Conservation (phyloP, 805 yeast species). For the Yarrowia sp. region DNA sequence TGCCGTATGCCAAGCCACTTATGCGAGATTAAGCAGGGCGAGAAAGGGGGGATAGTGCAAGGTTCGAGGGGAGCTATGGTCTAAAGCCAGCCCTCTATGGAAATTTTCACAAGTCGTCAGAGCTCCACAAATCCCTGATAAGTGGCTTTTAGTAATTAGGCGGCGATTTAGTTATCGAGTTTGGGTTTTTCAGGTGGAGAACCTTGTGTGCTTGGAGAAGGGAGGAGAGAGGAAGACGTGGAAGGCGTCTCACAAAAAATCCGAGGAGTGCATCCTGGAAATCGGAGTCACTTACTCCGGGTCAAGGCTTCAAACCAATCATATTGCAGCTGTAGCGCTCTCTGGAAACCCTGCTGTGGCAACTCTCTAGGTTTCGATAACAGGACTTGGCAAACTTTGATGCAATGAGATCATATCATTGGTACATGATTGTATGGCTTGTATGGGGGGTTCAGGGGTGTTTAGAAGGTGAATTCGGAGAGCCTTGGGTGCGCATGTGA, state of each 20-base stretch:
- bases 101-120: not conserved
- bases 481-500: no score
- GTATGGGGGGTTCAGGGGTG: not conserved
- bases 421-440: not conserved
- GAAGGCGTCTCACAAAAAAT: not conserved
- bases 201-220: not conserved
- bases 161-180: not conserved
- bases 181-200: slow-evolving; percentile 10
- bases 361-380: slow-evolving; percentile 20
- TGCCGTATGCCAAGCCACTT: slow-evolving; percentile 31
- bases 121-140: not conserved
- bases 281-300: not conserved
- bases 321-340: no score
- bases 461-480: no score
- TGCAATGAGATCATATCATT: not conserved
- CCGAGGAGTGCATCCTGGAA: not conserved
- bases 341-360: no score
- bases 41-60: not conserved
- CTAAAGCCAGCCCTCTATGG: no score
- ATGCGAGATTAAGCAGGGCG: slow-evolving; percentile 22
- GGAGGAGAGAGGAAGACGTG: not conserved
- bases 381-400: not conserved
- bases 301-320: no score
- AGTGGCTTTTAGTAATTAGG: slow-evolving; percentile 6
- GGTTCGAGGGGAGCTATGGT: not conserved